Conservation (phyloP, 257 asterid species). For the Ehretia macrophylla region DNA sequence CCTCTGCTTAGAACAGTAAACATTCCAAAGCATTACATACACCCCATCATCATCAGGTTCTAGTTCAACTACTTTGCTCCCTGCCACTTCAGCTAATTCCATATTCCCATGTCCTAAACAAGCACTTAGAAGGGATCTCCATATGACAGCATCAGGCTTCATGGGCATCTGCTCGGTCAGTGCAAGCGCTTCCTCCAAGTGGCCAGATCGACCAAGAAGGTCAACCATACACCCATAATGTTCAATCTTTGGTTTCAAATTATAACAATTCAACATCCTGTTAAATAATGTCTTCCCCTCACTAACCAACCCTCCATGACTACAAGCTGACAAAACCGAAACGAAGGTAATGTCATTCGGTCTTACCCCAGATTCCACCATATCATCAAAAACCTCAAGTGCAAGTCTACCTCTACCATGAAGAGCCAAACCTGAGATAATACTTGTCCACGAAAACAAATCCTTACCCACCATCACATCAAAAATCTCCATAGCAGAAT, state of each 20-base stretch:
- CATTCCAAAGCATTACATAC: slow-evolving; percentile 54
- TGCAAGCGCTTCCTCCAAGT: slow-evolving; percentile 41
- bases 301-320: slow-evolving; percentile 63
- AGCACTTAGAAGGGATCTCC: slow-evolving; percentile 66
- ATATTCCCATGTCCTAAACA: slow-evolving; percentile 42
- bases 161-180: slow-evolving; percentile 57
- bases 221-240: slow-evolving; percentile 82
- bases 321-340: slow-evolving; percentile 66
- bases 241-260: slow-evolving; percentile 42
- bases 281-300: slow-evolving; percentile 64
- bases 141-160: slow-evolving; percentile 71
- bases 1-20: slow-evolving; percentile 47
- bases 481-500: slow-evolving; percentile 47
- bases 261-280: slow-evolving; percentile 17
- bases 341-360: slow-evolving; percentile 69
- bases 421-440: slow-evolving; percentile 67
- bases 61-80: slow-evolving; percentile 49
- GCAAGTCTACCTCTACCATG: slow-evolving; percentile 61
- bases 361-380: slow-evolving; percentile 49
- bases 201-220: slow-evolving; percentile 69
- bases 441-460: slow-evolving; percentile 65
- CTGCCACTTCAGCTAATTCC: slow-evolving; percentile 61
- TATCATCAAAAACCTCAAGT: slow-evolving; percentile 47
- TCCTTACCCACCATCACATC: slow-evolving; percentile 45
- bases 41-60: slow-evolving; percentile 66